These are phyloP conservation scores for Plasmodium vivax DNA, from an alignment of 169 alveolate species.

Conservation along the genomic window DNA sequence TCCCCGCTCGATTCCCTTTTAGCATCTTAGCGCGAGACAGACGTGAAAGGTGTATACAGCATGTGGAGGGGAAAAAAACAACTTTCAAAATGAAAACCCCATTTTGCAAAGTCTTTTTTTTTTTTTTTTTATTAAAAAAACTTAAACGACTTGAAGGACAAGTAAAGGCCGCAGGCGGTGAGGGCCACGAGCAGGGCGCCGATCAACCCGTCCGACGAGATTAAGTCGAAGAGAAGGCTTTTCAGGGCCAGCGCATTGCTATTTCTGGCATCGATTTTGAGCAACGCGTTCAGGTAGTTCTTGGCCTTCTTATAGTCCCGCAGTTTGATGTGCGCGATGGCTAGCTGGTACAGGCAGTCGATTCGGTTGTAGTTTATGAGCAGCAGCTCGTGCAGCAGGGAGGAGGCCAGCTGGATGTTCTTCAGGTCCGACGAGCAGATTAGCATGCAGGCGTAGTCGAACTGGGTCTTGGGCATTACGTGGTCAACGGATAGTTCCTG, in stretches of 20 bases:
- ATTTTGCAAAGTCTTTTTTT: slow-evolving; percentile 46
- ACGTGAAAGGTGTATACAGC: not conserved
- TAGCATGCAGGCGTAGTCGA: slow-evolving; percentile 60
- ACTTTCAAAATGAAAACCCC: not conserved
- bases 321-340: slow-evolving; percentile 81
- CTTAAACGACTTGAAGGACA: slow-evolving; percentile 72
- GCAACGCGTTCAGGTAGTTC: slow-evolving; percentile 79
- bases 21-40: not conserved
- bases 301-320: slow-evolving; percentile 81
- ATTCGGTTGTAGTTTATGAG: slow-evolving; percentile 65
- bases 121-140: slow-evolving; percentile 19
- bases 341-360: slow-evolving; percentile 83
- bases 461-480: slow-evolving; percentile 70
- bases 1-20: not conserved
- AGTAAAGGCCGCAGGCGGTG: slow-evolving; percentile 49
- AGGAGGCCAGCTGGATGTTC: slow-evolving; percentile 50
- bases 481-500: slow-evolving; percentile 60
- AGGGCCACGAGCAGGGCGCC: slow-evolving; percentile 36
- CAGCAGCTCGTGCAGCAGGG: slow-evolving; percentile 50
- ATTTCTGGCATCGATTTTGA: slow-evolving; percentile 76
- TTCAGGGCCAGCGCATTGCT: slow-evolving; percentile 54
- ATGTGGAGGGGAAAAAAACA: not conserved
- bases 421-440: slow-evolving; percentile 67
- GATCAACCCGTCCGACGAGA: slow-evolving; percentile 42
- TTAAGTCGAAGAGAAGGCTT: slow-evolving; percentile 42